Base-by-base conservation (phyloP, 2,329 filamentous ascomycete species). In the Orbilia ellipsospora region DNA sequence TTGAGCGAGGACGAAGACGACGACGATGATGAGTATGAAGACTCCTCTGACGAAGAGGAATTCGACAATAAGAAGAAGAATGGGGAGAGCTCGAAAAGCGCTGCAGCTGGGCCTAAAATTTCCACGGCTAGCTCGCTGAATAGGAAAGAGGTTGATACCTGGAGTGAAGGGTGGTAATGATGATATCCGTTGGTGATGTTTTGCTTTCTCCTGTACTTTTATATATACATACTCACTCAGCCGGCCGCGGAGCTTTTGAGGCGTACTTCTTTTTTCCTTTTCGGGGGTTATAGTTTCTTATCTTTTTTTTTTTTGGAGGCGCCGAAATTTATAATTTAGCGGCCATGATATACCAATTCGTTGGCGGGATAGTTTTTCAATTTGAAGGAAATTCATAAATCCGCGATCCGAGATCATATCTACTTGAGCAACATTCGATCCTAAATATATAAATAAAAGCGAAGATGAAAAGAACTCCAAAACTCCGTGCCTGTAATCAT, bases 151-250 rank as follows among this genome's bases (percentile, higher is more conserved):
- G 70, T 74, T 3, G 70, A 74, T 67, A 74, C 20, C n/a, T 74
- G 70, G 70, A 74, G 70, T 36, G 70, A 74, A 60, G 70, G 70
- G 20, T 74, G 70, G 70, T 74, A 69, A 62, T 69, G 56, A 28
- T 68, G 44, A 54, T 69, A 18, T 50, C 31, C 31, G 10, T 10
- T 40, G 28, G 12, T 18, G 16, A 10, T 26, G 8, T 4, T 62
- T 52, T 52, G 48, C 5, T 15, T 51, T 18, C 42, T 20, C 20
- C 48, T 69, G 56, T 69, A 62, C n/a, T 69, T 56, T 62, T 69
- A 69, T 56, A 61, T 50, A 62, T 61, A 42, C 31, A 48, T 48
- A 48, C 16, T n/a, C 28, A 36, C 31, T 10, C 31, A 36, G 55
- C n/a, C 57, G 16, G 57, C 56, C 36, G 55, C 36, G 36, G 31